phyloP scores from a whole-genome alignment of 129 eudicot genomes.

The Dittrichia graveolens region DNA sequence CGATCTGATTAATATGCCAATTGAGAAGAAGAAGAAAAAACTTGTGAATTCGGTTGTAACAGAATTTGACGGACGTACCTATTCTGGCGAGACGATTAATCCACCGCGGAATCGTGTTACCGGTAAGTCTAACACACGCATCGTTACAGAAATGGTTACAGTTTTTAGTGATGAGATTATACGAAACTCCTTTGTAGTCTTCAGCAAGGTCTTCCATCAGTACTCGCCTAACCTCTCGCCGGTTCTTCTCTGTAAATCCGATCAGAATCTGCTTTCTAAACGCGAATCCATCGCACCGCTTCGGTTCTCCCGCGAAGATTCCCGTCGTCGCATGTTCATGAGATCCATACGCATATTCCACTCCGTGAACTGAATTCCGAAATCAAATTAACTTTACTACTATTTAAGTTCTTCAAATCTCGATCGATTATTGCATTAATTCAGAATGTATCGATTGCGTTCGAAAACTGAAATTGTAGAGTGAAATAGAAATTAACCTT shows the following conservation, averaged over 20 bases:
- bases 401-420: neutral
- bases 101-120: constrained; percentile 83
- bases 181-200: constrained; percentile 75
- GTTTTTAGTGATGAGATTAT: constrained; percentile 77
- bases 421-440: neutral
- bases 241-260: constrained; percentile 66
- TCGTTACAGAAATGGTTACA: constrained; percentile 94
- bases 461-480: neutral
- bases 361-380: constrained; percentile 61
- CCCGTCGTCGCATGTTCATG: constrained; percentile 83
- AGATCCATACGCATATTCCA: constrained; percentile 92
- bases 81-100: constrained; percentile 89
- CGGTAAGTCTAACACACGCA: constrained; percentile 65
- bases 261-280: constrained; percentile 71
- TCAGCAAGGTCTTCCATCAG: constrained; percentile 69
- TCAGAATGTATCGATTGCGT: neutral
- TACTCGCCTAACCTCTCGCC: constrained; percentile 47
- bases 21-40: no score
- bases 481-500: constrained; percentile 45
- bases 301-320: constrained; percentile 79
- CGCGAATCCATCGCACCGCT: constrained; percentile 68
- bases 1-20: neutral
- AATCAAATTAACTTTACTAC: neutral
- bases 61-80: constrained; percentile 40
- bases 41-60: no score